Base-by-base conservation (phyloP, 345 rosid species). In the Gossypium stocksii region DNA sequence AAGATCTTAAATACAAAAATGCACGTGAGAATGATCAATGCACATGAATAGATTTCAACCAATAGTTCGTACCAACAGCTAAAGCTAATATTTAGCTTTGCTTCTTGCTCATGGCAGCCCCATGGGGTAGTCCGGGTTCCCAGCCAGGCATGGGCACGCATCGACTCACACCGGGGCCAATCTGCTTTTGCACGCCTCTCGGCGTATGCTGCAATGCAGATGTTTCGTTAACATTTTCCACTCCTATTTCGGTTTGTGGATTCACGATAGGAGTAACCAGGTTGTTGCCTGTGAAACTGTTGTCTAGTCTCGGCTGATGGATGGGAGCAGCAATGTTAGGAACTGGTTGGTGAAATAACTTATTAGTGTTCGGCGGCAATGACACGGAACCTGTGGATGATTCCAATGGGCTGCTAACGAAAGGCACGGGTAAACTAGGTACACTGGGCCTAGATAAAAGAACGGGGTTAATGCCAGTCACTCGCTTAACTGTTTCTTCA, bases 401-500 rank as follows among this genome's bases (percentile, higher is more conserved):
- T 68, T 77, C 82, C 73, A 79, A 17, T 16, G 84, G 80, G 64
- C 44, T 70, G 76, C 71, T 75, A 65, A 80, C 71, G 64, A 80
- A 83, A 62, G 89, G 89, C 76, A 83, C 78, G 51, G 80, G 80
- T 14, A 68, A 75, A 76, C 51, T 70, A 62, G 78, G 83, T 76
- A 86, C 80, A 61, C 72, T 87, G 34, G 93, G 78, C 82, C 88
- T 82, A 56, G 89, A 83, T 7, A 88, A 84, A 74, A 86, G 80
- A 22, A 10, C 62, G 2, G 98, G 98, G 78, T 89, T 90, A 81
- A 89, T 79, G 77, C 98, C 98, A 7, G 97, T 91, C 74, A 87
- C 90, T 66, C 86, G 84, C 81, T 94, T 94, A 7, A 94, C 95
- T 4, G 93, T 92, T 83, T 94, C 98, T 84, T 94, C 98, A 10